Evolutionary conservation across 768 basidiomycete genomes (phyloP).

Genomic region (Pleurotus sapidus): DNA sequence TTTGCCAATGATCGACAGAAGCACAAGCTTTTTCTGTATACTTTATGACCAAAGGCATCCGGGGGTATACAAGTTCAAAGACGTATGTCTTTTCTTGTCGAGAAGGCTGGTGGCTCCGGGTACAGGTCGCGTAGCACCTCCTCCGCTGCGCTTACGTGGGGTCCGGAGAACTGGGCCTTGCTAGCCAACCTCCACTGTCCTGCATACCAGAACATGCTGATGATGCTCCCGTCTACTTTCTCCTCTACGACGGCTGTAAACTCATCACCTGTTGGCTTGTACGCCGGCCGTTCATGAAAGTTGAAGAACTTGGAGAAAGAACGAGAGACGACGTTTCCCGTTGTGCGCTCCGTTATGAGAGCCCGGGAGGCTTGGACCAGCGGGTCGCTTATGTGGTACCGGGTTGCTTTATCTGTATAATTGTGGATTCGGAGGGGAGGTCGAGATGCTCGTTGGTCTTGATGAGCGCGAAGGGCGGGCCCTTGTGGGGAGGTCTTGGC

Average conservation of each 20-base stretch:
- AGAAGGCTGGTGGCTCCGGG: not conserved
- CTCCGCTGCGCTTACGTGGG: constrained; percentile 6
- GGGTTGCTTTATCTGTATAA: constrained; percentile 7
- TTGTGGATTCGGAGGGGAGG: constrained; percentile 10
- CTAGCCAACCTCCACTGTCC: constrained; percentile 9
- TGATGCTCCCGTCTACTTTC: constrained; percentile 14
- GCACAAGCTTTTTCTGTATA: not conserved
- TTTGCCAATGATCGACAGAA: too few species aligned
- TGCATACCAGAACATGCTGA: constrained; percentile 10
- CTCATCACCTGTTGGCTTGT: constrained; percentile 5
- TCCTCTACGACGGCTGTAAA: constrained; percentile 8
- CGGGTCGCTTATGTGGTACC: not conserved
- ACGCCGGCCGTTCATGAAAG: constrained; percentile 8
- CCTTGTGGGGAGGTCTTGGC: too few species aligned
- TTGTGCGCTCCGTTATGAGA: constrained; percentile 8
- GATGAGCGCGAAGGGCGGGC: constrained; percentile 6
- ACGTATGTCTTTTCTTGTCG: constrained; percentile 11
- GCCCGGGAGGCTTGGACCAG: constrained; percentile 7
- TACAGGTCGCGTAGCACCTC: constrained; percentile 10
- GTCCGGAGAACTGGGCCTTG: constrained; percentile 9
- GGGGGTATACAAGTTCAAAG: constrained; percentile 12
- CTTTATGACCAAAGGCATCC: not conserved
- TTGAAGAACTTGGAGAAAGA: constrained; percentile 14
- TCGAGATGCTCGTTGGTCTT: constrained; percentile 9
- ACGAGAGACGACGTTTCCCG: constrained; percentile 8